A percentile compares a stretch with the other conserved stretches of the same genome.
Conservation (phyloP, 2,329 filamentous ascomycete genomes). For the Colletotrichum gigasporum region DNA sequence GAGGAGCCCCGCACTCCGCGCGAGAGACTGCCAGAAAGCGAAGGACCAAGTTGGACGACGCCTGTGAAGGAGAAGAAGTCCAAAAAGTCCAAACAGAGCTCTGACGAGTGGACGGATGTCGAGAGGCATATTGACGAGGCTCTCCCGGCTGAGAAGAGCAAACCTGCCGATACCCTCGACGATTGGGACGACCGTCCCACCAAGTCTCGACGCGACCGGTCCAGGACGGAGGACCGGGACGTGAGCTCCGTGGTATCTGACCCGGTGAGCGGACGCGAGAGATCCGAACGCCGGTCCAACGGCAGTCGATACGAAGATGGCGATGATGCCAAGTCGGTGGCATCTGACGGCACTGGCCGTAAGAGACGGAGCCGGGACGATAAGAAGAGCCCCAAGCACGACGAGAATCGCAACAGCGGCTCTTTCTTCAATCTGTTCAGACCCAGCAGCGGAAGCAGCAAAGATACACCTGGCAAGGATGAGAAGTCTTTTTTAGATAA, state of each 20-base stretch:
- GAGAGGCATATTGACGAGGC: constrained; percentile 14
- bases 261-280: constrained; percentile 42
- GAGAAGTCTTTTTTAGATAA: constrained; percentile 74
- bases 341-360: constrained; percentile 38
- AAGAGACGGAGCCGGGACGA: constrained; percentile 44
- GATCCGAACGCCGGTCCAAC: constrained; percentile 47
- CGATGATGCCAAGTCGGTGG: constrained; percentile 58
- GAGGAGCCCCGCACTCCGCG: not conserved
- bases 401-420: constrained; percentile 51
- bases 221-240: constrained; percentile 52
- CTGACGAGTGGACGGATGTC: constrained; percentile 34
- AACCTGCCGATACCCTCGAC: not conserved
- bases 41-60: constrained; percentile 38
- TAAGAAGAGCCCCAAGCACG: constrained; percentile 47
- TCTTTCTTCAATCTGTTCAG: constrained; percentile 62
- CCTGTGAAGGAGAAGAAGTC: constrained; percentile 44
- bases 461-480: constrained; percentile 43
- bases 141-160: constrained; percentile 2
- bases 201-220: constrained; percentile 36
- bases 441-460: constrained; percentile 47
- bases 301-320: constrained; percentile 53
- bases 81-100: constrained; percentile 35
- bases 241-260: constrained; percentile 61
- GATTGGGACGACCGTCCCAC: constrained; percentile 25
- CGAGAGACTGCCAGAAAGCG: constrained; percentile 7